phyloP scores from a whole-genome alignment of 352 stramenopile species.

The Phytopythium delawarense region DNA sequence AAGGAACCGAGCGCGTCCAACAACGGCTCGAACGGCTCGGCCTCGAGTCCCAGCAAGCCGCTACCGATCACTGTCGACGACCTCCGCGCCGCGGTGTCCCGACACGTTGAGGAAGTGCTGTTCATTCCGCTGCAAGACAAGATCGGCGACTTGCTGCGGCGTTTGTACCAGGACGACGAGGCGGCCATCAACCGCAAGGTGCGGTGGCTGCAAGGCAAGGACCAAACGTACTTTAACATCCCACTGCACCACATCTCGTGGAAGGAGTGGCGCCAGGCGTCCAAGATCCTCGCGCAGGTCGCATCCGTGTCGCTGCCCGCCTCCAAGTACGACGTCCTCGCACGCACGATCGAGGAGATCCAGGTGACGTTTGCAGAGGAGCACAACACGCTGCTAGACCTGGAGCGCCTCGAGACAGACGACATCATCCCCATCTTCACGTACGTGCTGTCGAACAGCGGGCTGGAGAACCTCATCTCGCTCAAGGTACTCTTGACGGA shows the following conservation, averaged over 20 bases:
- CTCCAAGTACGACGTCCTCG: conserved; percentile 77
- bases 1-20: conserved; percentile 37
- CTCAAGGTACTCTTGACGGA: conserved; percentile 72
- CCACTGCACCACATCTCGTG: conserved; percentile 75
- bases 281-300: conserved; percentile 64
- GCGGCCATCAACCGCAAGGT: conserved; percentile 78
- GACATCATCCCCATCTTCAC: conserved; percentile 89
- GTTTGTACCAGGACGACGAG: conserved; percentile 72
- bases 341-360: conserved; percentile 71
- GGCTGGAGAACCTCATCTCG: conserved; percentile 79
- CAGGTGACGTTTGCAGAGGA: conserved; percentile 75
- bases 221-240: conserved; percentile 89
- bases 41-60: neutral
- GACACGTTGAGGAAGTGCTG: conserved; percentile 81
- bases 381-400: conserved; percentile 46
- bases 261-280: conserved; percentile 82
- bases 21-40: neutral
- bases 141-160: conserved; percentile 52
- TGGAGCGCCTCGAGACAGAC: conserved; percentile 66
- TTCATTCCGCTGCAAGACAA: conserved; percentile 63
- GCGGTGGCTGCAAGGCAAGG: conserved; percentile 87
- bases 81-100: conserved; percentile 53
- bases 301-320: conserved; percentile 44
- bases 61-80: conserved; percentile 47
- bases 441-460: conserved; percentile 86